These are phyloP conservation scores for Prunus davidiana DNA, from an alignment of 306 rosid species.

Conservation along the genomic window DNA sequence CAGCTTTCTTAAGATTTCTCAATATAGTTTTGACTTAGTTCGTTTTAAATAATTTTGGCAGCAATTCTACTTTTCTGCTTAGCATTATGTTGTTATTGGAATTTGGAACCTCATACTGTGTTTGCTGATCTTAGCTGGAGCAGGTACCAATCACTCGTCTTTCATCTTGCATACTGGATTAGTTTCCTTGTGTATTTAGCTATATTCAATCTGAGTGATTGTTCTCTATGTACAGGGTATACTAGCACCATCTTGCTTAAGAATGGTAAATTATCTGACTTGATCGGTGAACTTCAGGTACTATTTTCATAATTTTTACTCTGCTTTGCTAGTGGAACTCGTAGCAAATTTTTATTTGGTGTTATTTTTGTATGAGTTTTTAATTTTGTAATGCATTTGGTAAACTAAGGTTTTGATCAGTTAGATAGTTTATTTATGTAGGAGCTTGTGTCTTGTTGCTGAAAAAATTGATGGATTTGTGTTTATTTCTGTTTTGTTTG, in stretches of 20 bases:
- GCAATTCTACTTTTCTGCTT: too few relatives aligned
- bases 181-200: neutral
- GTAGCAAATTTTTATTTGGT: too few relatives aligned
- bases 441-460: slow-evolving; percentile 6
- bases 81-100: too few relatives aligned
- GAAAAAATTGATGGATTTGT: neutral
- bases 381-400: too few relatives aligned
- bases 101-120: neutral
- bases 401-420: neutral
- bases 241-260: slow-evolving; percentile 62
- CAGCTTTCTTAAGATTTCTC: neutral
- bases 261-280: slow-evolving; percentile 71
- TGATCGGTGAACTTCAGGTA: slow-evolving; percentile 82
- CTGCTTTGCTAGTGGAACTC: neutral
- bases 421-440: neutral
- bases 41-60: too few relatives aligned
- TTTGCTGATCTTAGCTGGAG: slow-evolving; percentile 56
- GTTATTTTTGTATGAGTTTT: too few relatives aligned
- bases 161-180: neutral
- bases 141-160: slow-evolving; percentile 34
- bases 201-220: slow-evolving; percentile 20
- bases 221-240: slow-evolving; percentile 51
- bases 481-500: slow-evolving; percentile 8
- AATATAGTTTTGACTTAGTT: neutral
- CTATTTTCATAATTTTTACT: neutral